Base-by-base conservation (phyloP, 768 basidiomycete genomes). In the Suillus tomentosus region DNA sequence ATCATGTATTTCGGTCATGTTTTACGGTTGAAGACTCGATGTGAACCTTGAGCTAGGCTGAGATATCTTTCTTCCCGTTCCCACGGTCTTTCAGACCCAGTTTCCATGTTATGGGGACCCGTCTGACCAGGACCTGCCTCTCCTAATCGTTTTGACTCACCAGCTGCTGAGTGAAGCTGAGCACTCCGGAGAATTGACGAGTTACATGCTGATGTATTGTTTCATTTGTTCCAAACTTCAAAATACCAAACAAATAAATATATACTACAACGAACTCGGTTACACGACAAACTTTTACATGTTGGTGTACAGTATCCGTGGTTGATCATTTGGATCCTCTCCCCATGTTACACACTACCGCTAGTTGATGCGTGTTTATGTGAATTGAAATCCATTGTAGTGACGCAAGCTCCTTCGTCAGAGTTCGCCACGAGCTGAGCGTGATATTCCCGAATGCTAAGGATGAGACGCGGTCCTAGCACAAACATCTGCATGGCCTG, bases 1-100 rank as follows among this genome's bases (percentile, higher is more conserved):
- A 76, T 94, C 90, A 78, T 96, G 94, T 70, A 97, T 97, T 76
- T 94, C 93, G 15, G 89, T 82, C 91, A 93, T 92, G 56, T 27
- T 50, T 34, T 24, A 22, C 24, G 36, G 22, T 37, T 22, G 31
- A 31, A 31, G 31, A 31, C 31, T 31, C 31, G 31, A 31, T 31
- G 31, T 31, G 5, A 31, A 5, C 31, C 3, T 31, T 31, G 31
- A 31, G 31, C 31, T 31, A 31, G 27, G 27, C n/a, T n/a, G 4
- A 31, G 27, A 31, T 31, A 31, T 31, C 31, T 31, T 31, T 31
- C 31, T 31, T 31, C 31, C 5, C 5, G 31, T 31, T 31, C 31
- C 31, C 31, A 31, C 31, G 31, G 31, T 31, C 31, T 31, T 31
- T 31, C 31, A 31, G 5, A 31, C 31, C 27, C 27, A 31, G 27